Base-by-base conservation (phyloP, 345 rosid species). In the Acer yangbiense region DNA sequence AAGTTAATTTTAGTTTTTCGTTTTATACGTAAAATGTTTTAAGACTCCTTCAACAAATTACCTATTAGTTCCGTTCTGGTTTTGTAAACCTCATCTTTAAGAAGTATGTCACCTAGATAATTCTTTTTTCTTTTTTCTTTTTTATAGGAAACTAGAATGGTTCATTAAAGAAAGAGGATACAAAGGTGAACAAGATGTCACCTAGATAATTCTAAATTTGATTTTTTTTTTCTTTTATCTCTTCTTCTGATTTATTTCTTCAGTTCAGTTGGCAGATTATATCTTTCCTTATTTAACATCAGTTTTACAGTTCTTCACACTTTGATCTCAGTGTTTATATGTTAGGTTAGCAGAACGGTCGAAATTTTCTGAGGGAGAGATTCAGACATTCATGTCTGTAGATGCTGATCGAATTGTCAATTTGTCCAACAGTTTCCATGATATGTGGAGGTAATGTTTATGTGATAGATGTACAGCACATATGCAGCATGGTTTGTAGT, bases 321-420 rank as follows among this genome's bases (percentile, higher is more conserved):
- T 79, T 79, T 67, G 46, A 65, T 82, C 74, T 73, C 86, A 95
- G 98, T 93, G 98, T 81, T 86, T 93, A 62, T 77, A 77, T 76
- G 86, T 92, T 81, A 91, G 88, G 87, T 83, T 86, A 74, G 91
- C 92, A 61, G 94, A 90, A 79, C 84, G 90, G 74, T 89, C 92
- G 43, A 87, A 85, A 82, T 95, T 95, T 85, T 93, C 95, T 20
- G 87, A 86, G 79, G 98, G 98, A 14, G 98, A 95, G 89, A 90
- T 95, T 86, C 98, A 95, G 86, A 95, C 98, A 66, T 95, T 95
- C 82, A 93, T 95, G 98, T 95, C 98, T 6, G 86, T 95, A 78
- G 98, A 93, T 90, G 94, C 95, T 83, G 98, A 95, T 86, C 89
- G 94, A 79, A 90, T 90, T 67, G 91, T 90, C 75, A 95, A 95